Base-by-base conservation (phyloP, 345 rosid genomes). In the Eutrema japonicum region DNA sequence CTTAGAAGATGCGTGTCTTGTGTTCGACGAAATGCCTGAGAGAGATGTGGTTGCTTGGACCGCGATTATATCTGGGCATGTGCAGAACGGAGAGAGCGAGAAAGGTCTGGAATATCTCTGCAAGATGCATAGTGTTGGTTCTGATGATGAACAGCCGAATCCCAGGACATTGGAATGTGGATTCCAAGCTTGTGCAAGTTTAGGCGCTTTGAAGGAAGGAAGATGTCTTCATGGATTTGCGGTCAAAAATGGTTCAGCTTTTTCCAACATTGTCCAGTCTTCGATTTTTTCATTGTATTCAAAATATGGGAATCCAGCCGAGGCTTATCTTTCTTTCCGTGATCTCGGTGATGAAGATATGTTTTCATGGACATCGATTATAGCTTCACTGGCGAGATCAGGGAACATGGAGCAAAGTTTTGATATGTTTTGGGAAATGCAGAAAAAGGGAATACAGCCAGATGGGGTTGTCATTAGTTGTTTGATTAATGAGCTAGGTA, bases 31-130 rank as follows among this genome's bases (percentile, higher is more conserved):
- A 85, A 87, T 89, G 66, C 27, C 42, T 22, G 80, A 40, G 30
- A 84, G 86, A 86, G 90, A 87, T 73, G 89, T 86, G 16, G 88
- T 87, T 60, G 80, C 84, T 46, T 87, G 93, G 91, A 89, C 89
- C 7, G 85, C 91, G 7, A 78, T 89, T 64, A 79, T 86, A 40
- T 82, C 83, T 38, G 88, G 96, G 50, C 87, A 81, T 82, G 82
- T 88, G 3, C 86, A 82, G 62, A 89, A 89, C 41, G 82, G 83
- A 10, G 82, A 86, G 82, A 80, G 83, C 26, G 78, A 83, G 73
- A 82, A 66, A 80, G 91, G 80, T 68, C 66, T 89, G 77, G 79
- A 74, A n/a, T 78, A 79, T 78, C 72, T 89, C 6, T 36, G 79
- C 16, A 71, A 74, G 79, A 86, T 89, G 93, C 82, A 77, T 47